These are phyloP conservation scores for Amauroascus verrucosus DNA, from an alignment of 2,329 filamentous ascomycete species.

Conservation along the genomic window DNA sequence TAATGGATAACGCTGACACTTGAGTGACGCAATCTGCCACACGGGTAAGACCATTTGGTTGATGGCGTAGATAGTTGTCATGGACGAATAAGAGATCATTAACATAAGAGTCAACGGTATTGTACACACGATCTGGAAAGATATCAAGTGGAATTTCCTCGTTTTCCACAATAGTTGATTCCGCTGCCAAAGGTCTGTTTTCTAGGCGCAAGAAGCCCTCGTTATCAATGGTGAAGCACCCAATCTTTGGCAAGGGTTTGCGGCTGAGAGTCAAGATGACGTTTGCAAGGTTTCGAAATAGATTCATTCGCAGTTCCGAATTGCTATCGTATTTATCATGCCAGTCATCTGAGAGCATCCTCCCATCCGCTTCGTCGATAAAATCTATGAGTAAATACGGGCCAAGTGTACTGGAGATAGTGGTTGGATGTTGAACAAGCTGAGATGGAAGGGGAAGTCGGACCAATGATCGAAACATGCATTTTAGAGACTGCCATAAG, in stretches of 20 bases:
- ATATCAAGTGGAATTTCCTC: conserved; percentile 22
- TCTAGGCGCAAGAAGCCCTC: conserved; percentile 19
- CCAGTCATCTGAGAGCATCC: conserved; percentile 23
- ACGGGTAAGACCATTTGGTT: conserved; percentile 21
- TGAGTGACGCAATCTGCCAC: neutral
- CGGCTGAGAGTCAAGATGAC: conserved; percentile 18
- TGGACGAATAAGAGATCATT: conserved; percentile 22
- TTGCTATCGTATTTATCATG: conserved; percentile 14
- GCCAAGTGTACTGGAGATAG: neutral
- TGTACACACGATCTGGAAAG: conserved; percentile 20
- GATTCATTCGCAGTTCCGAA: conserved; percentile 16
- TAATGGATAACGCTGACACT: conserved; percentile 21
- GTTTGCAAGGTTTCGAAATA: conserved; percentile 18
- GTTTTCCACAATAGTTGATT: conserved; percentile 22
- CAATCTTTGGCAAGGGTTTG: conserved; percentile 25
- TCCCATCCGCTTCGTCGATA: conserved; percentile 15
- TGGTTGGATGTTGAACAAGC: neutral
- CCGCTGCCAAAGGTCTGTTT: conserved; percentile 22
- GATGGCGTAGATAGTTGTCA: conserved; percentile 22
- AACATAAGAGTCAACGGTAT: conserved; percentile 22
- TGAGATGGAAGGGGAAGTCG: conserved; percentile 2
- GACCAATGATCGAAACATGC: neutral
- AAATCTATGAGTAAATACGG: conserved; percentile 20
- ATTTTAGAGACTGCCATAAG: conserved; percentile 1
- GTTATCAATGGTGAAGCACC: conserved; percentile 26